Evolutionary conservation across 805 yeast species (phyloP).

Genomic region (Hanseniaspora opuntiae): DNA sequence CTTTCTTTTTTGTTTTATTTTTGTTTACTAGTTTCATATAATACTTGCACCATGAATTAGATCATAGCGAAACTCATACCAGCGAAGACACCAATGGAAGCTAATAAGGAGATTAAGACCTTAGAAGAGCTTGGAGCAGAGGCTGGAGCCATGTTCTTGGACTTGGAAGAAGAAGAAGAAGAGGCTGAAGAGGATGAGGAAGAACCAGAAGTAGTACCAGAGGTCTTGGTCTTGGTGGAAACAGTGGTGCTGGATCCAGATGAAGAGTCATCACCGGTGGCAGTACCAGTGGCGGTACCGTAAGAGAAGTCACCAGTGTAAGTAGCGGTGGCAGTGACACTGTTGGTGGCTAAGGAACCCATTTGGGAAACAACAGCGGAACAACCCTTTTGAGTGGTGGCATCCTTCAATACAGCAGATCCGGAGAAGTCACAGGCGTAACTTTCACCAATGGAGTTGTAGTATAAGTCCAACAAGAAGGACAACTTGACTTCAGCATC

Average conservation of each 20-base stretch:
- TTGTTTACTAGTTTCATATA: background rate
- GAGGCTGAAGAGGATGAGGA: conserved; percentile 12
- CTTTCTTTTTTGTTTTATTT: background rate
- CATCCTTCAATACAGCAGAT: conserved; percentile 41
- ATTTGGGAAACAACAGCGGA: conserved; percentile 46
- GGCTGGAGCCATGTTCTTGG: conserved; percentile 20
- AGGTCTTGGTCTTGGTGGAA: conserved; percentile 13
- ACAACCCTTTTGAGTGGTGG: conserved; percentile 42
- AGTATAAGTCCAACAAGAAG: conserved; percentile 53
- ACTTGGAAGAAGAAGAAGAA: conserved; percentile 19
- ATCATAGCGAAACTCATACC: conserved; percentile 29
- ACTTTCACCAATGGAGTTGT: conserved; percentile 32
- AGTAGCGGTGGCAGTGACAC: conserved; percentile 25
- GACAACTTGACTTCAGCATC: conserved; percentile 50
- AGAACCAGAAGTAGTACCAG: conserved; percentile 13
- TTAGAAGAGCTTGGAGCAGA: conserved; percentile 22
- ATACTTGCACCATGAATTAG: conserved; percentile 13
- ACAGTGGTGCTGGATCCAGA: conserved; percentile 16
- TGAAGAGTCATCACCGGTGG: conserved; percentile 5
- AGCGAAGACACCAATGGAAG: conserved; percentile 26
- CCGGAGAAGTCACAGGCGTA: conserved; percentile 59
- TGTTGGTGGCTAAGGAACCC: conserved; percentile 40
- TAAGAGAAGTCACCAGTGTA: conserved; percentile 22
- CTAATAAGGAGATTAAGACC: conserved; percentile 23
- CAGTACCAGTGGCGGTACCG: conserved; percentile 16